Evolutionary conservation across 2,329 filamentous ascomycete species (phyloP).

Genomic region (Triangularia setosa): DNA sequence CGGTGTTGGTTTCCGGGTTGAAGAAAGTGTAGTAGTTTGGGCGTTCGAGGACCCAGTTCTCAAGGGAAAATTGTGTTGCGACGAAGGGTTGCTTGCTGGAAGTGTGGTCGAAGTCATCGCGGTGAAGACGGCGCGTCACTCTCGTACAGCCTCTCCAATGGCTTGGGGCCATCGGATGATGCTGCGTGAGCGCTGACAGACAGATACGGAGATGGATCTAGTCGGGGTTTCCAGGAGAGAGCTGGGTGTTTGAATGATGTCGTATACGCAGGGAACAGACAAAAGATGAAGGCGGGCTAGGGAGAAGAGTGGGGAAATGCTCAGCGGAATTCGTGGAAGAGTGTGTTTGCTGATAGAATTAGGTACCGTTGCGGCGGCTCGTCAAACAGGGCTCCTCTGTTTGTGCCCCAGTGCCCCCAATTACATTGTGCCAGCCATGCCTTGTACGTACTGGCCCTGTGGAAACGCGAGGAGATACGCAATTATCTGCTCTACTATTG

Average conservation of each 20-base stretch:
- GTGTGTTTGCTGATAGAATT: neutral
- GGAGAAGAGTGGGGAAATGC: neutral
- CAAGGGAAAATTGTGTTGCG: neutral
- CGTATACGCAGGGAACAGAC: neutral
- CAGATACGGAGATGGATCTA: neutral
- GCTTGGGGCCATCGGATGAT: neutral
- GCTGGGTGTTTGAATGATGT: neutral
- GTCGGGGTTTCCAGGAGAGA: neutral
- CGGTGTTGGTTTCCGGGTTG: neutral
- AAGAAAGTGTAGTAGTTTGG: neutral
- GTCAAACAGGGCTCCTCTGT: too few relatives aligned
- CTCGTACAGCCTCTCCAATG: slow-evolving; percentile 4
- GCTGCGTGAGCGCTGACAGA: neutral
- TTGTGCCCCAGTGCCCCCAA: too few relatives aligned
- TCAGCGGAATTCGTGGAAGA: neutral
- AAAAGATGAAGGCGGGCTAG: neutral
- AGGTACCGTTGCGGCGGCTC: too few relatives aligned
- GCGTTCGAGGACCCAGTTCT: neutral
- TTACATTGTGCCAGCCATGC: too few relatives aligned
- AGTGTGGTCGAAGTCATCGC: neutral
- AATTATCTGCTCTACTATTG: too few relatives aligned
- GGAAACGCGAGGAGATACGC: too few relatives aligned
- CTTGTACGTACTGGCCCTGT: too few relatives aligned
- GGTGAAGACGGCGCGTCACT: neutral
- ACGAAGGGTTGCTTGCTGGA: neutral